Evolutionary conservation across 768 basidiomycete genomes (phyloP).

Genomic region (Lactarius sanguifluus): DNA sequence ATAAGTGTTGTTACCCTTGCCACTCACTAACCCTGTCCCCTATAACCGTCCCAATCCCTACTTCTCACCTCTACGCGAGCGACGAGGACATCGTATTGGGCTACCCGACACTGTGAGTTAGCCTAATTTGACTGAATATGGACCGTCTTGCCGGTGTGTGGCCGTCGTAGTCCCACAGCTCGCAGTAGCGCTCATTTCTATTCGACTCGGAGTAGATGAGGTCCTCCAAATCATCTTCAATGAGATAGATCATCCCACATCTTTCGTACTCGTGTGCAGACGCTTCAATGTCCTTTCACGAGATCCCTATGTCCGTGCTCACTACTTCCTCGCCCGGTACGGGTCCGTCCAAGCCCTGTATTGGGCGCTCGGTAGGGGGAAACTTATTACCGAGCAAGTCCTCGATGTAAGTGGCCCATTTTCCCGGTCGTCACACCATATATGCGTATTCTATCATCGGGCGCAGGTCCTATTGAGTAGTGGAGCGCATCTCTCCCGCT

Average conservation of each 20-base stretch:
- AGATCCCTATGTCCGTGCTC: conserved; percentile 74
- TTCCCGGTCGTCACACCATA: conserved; percentile 10
- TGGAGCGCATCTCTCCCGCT: conserved; percentile 76
- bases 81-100: conserved; percentile 13
- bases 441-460: conserved; percentile 16
- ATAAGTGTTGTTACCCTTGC: conserved; percentile 16
- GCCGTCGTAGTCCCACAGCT: conserved; percentile 21
- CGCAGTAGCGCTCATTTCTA: conserved; percentile 11
- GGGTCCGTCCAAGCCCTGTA: conserved; percentile 70
- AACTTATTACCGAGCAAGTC: conserved; percentile 30
- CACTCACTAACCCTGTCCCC: conserved; percentile 21
- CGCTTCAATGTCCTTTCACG: conserved; percentile 62
- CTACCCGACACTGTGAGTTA: conserved; percentile 1
- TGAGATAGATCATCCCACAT: conserved; percentile 63
- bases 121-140: conserved; percentile 21
- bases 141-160: conserved; percentile 31
- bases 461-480: conserved; percentile 67
- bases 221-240: conserved; percentile 72
- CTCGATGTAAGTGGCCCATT: conserved; percentile 24
- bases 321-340: conserved; percentile 75
- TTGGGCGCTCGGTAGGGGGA: conserved; percentile 72
- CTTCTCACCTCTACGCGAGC: conserved; percentile 18
- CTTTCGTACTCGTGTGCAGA: conserved; percentile 56
- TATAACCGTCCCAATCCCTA: conserved; percentile 4
- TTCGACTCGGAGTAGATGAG: conserved; percentile 45